phyloP scores from a whole-genome alignment of 2,329 filamentous ascomycete genomes.

The Diaporthe vexans region DNA sequence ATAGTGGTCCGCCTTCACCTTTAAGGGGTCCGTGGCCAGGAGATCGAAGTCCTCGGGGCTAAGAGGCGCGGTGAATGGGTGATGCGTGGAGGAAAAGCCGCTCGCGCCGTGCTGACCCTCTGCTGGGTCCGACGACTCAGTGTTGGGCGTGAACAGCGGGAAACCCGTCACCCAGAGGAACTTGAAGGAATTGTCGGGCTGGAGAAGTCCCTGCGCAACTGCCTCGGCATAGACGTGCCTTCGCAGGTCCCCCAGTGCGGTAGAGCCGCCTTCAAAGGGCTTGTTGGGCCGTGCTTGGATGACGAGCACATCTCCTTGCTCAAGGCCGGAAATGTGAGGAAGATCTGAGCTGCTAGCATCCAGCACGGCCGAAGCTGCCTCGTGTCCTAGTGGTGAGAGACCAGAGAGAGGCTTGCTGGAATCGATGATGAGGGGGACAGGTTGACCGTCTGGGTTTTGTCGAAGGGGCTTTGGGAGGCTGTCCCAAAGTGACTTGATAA shows the following conservation, averaged over 20 bases:
- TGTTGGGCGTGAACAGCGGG: conserved; percentile 87
- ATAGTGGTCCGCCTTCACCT: conserved; percentile 88
- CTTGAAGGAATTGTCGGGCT: conserved; percentile 64
- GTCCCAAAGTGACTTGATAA: conserved; percentile 70
- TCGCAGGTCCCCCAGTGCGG: conserved; percentile 79
- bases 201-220: conserved; percentile 72
- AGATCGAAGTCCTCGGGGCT: conserved; percentile 79
- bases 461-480: conserved; percentile 70
- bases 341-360: conserved; percentile 48
- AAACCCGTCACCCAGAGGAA: conserved; percentile 93
- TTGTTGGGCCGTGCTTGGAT: conserved; percentile 81
- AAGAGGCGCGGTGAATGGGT: conserved; percentile 94
- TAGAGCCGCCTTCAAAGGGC: conserved; percentile 79
- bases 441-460: conserved; percentile 81
- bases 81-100: conserved; percentile 89
- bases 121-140: conserved; percentile 67
- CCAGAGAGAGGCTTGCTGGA: conserved; percentile 80
- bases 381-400: conserved; percentile 82
- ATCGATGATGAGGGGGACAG: conserved; percentile 84
- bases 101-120: conserved; percentile 82
- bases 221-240: conserved; percentile 78
- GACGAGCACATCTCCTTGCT: conserved; percentile 84
- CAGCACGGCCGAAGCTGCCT: conserved; percentile 70
- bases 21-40: conserved; percentile 78
- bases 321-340: conserved; percentile 55